Percentiles rank a stretch among this genome's conserved stretches.
Conservation (phyloP, 1,284 basidiomycete species). For the Dichomitus squalens region DNA sequence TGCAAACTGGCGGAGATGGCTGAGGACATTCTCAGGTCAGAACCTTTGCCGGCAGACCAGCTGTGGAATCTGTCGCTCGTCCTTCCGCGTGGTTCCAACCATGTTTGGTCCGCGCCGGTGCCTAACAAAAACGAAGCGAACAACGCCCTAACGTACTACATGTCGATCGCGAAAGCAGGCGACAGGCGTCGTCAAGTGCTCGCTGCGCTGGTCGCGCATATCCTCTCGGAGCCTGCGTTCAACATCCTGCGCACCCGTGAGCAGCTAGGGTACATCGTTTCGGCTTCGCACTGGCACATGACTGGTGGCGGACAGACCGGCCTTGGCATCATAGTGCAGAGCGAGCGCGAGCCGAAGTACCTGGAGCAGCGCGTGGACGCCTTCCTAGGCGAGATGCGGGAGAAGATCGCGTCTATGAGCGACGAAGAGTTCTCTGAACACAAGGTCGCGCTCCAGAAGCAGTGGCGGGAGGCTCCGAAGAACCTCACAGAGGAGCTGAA, state of each 20-base stretch:
- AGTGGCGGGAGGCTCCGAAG: conserved; percentile 75
- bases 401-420: conserved; percentile 44
- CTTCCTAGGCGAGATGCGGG: conserved; percentile 76
- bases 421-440: conserved; percentile 61
- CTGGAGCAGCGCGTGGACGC: conserved; percentile 89
- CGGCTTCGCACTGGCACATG: conserved; percentile 55
- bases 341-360: conserved; percentile 83
- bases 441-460: conserved; percentile 59
- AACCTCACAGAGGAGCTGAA: conserved; percentile 67
- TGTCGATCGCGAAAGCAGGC: conserved; percentile 68
- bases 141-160: conserved; percentile 80
- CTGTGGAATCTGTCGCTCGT: conserved; percentile 67
- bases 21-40: conserved; percentile 68
- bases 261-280: conserved; percentile 93
- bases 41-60: conserved; percentile 57
- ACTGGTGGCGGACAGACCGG: conserved; percentile 73
- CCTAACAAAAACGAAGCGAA: conserved; percentile 90
- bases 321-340: conserved; percentile 89
- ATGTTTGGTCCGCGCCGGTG: conserved; percentile 71
- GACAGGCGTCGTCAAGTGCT: conserved; percentile 62
- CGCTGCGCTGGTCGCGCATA: conserved; percentile 69
- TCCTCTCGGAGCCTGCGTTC: conserved; percentile 91
- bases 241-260: conserved; percentile 94
- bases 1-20: conserved; percentile 71
- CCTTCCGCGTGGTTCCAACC: conserved; percentile 74